Base-by-base conservation (phyloP, 1,284 basidiomycete species). In the Schizopora paradoxa region DNA sequence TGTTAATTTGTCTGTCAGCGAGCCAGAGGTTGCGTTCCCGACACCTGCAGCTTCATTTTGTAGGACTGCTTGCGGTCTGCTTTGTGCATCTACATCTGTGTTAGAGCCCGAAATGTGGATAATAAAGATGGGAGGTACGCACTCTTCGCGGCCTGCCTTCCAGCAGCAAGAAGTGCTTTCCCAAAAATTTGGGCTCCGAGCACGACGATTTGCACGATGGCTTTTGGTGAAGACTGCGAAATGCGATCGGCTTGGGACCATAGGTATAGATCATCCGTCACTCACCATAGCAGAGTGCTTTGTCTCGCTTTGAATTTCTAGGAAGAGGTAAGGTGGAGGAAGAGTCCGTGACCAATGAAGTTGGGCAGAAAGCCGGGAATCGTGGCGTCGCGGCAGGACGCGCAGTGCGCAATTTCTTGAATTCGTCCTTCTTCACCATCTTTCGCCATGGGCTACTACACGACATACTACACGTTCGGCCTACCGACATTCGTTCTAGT, bases 101-200 rank as follows among this genome's bases (percentile, higher is more conserved):
- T 28, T 11, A 36, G 19, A 16, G 18, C 21, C 19, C 11, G 41
- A 22, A 41, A 33, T 6, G 35, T 34, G 10, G 29, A 34, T 16
- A 35, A 38, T n/a, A 14, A 27, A 43, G 34, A 2, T 25, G 10
- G 7, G 16, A 11, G 22, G 39, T 33, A 75, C 86, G 61, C 63
- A 97, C 94, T 99, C 72, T 90, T 84, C 40, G 87, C 81, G 7
- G 95, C 95, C 66, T 99, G 96, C 57, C 77, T 74, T 36, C 91
- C 91, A 4, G 95, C 95, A 61, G 93, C 94, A 32, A 78, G 70
- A 50, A 97, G 82, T 29, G 96, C 96, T 66, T 86, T 93, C 45
- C 95, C 94, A 44, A 99, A 70, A 55, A 94, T 94, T 66, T 82
- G 81, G 27, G 77, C 74, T 19, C 90, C 89, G 33, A 86, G 78